These are phyloP conservation scores for Exsudoporus frostii DNA, from an alignment of 768 basidiomycete species.

Conservation along the genomic window DNA sequence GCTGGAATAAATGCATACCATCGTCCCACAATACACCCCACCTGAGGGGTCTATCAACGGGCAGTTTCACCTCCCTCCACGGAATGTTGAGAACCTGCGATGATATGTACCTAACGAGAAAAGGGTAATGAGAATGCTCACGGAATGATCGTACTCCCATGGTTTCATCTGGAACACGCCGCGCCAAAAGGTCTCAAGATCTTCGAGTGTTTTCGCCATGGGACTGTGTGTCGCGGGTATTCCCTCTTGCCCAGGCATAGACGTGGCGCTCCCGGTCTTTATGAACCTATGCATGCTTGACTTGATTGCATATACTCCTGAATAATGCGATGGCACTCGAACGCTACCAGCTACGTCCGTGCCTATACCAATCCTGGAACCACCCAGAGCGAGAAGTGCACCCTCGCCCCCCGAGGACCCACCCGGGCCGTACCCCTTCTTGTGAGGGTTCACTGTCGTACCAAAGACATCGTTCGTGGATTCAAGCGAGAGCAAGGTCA, in stretches of 20 bases:
- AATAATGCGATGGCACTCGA: conserved; percentile 63
- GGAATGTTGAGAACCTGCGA: conserved; percentile 36
- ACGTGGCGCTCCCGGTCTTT: conserved; percentile 43
- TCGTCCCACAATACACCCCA: conserved; percentile 68
- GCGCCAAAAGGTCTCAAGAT: conserved; percentile 65
- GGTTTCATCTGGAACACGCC: conserved; percentile 57
- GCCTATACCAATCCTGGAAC: conserved; percentile 60
- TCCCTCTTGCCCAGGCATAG: conserved; percentile 55
- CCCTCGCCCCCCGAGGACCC: conserved; percentile 70
- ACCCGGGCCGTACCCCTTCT: conserved; percentile 51
- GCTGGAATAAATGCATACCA: conserved; percentile 32
- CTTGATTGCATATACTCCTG: conserved; percentile 60
- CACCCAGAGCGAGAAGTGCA: conserved; percentile 58
- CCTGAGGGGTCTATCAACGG: conserved; percentile 49
- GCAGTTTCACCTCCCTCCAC: conserved; percentile 36
- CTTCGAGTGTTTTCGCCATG: conserved; percentile 58
- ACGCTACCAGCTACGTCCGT: conserved; percentile 71
- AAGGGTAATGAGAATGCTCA: conserved; percentile 13
- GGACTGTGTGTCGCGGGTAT: conserved; percentile 54
- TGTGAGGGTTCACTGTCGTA: conserved; percentile 58
- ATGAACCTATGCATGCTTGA: conserved; percentile 58
- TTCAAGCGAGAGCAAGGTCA: conserved; percentile 58
- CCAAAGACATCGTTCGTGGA: conserved; percentile 58
- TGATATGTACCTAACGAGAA: neutral
- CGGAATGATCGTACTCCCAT: conserved; percentile 62